Conservation (phyloP, 2,329 filamentous ascomycete species). For the Trichoderma guizhouense region DNA sequence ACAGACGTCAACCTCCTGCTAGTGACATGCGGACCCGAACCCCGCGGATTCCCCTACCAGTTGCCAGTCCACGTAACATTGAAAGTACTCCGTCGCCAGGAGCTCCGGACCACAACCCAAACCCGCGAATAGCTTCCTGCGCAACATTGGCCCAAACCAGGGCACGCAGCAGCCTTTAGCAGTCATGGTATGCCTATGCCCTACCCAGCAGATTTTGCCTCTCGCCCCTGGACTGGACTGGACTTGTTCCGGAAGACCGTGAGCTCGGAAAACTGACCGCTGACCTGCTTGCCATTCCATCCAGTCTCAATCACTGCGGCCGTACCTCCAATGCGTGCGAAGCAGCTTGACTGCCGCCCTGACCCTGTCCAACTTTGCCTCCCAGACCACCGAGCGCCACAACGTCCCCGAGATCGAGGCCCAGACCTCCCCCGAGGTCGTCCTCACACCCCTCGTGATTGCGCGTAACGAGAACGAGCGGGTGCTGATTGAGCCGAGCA, state of each 20-base stretch:
- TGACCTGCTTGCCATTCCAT: background rate
- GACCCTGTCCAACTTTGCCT: constrained; percentile 88
- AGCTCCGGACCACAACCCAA: background rate
- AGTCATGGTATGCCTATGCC: constrained; percentile 12
- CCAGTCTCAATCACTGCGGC: constrained; percentile 92
- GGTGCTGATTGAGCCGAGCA: constrained; percentile 91
- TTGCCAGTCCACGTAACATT: background rate
- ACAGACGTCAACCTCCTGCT: constrained; percentile 16
- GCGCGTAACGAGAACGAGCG: constrained; percentile 91
- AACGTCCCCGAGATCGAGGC: constrained; percentile 98
- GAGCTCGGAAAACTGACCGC: constrained; percentile 8
- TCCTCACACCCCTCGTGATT: constrained; percentile 85
- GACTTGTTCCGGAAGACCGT: background rate
- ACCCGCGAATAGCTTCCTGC: constrained; percentile 13
- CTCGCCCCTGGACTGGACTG: background rate
- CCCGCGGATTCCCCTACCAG: constrained; percentile 12
- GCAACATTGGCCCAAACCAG: constrained; percentile 2
- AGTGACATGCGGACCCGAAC: constrained; percentile 6
- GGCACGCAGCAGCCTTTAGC: constrained; percentile 9
- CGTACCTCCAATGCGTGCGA: constrained; percentile 94
- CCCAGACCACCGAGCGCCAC: constrained; percentile 91
- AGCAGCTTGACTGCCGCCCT: constrained; percentile 91
- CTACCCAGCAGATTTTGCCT: background rate
- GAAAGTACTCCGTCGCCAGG: background rate
- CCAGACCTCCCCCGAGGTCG: constrained; percentile 84